These are phyloP conservation scores for Linderina pennispora DNA, from an alignment of 192 early-diverging fungal species.

Conservation along the genomic window DNA sequence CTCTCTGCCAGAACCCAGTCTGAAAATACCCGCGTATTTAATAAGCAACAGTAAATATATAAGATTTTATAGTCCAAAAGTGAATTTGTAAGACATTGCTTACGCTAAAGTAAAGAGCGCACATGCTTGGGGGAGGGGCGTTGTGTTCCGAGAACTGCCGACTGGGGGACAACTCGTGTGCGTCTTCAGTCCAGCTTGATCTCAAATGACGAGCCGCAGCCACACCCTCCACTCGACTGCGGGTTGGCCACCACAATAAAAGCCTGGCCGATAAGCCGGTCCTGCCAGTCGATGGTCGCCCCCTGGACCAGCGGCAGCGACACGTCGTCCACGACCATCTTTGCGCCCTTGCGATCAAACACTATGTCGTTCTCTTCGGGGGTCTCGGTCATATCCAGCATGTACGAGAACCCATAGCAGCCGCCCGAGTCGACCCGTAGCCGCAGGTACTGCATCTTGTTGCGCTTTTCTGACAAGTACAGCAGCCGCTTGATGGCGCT, in stretches of 20 bases:
- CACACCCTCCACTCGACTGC: slow-evolving; percentile 62
- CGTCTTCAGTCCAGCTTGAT: slow-evolving; percentile 50
- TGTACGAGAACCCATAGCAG: slow-evolving; percentile 83
- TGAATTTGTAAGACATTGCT: no score
- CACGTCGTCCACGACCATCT: slow-evolving; percentile 64
- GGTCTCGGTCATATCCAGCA: slow-evolving; percentile 63
- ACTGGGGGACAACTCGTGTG: no score
- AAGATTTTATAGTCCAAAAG: no score
- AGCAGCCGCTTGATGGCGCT: slow-evolving; percentile 34
- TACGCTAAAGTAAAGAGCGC: no score
- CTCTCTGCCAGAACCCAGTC: no score
- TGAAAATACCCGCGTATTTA: no score
- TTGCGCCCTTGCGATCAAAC: slow-evolving; percentile 64
- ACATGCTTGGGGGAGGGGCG: not conserved
- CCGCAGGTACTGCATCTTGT: slow-evolving; percentile 53
- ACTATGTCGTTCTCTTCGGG: slow-evolving; percentile 65
- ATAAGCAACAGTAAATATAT: no score
- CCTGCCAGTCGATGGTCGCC: slow-evolving; percentile 69
- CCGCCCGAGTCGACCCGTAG: slow-evolving; percentile 78
- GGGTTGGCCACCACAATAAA: slow-evolving; percentile 75
- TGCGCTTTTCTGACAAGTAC: slow-evolving; percentile 30
- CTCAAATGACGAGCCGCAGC: slow-evolving; percentile 66
- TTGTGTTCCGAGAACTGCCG: no score
- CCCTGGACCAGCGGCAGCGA: slow-evolving; percentile 71
- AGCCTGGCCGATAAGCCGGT: slow-evolving; percentile 73